phyloP scores from a whole-genome alignment of 371 early-diverging fungal species.

The Synchytrium microbalum region DNA sequence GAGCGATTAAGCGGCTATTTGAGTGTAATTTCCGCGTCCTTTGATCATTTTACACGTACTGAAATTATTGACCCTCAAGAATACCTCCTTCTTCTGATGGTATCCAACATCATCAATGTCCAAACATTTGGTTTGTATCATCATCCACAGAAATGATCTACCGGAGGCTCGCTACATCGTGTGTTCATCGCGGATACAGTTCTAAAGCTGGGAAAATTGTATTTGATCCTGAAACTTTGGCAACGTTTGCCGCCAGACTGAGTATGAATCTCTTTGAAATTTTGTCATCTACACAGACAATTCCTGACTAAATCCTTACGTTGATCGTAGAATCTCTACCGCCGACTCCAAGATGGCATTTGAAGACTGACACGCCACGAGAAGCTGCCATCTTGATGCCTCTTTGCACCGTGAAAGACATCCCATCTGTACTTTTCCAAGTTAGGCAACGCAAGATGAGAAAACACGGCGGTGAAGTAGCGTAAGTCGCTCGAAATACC shows the following conservation, averaged over 20 bases:
- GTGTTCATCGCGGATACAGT: too few species aligned
- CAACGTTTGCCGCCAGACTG: neutral
- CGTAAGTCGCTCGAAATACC: too few species aligned
- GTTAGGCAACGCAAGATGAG: slow-evolving; percentile 63
- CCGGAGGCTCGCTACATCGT: too few species aligned
- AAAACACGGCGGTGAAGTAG: slow-evolving; percentile 72
- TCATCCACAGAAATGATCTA: too few species aligned
- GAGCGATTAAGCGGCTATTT: too few species aligned
- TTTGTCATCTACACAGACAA: neutral
- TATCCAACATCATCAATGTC: too few species aligned
- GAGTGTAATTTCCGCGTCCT: too few species aligned
- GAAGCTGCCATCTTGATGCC: slow-evolving; percentile 38
- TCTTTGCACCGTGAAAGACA: slow-evolving; percentile 46
- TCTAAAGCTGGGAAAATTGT: neutral
- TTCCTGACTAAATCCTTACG: neutral
- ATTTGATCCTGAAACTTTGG: neutral
- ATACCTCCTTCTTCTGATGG: too few species aligned
- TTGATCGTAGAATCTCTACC: neutral
- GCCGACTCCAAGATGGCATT: neutral
- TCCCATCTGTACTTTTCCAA: slow-evolving; percentile 71
- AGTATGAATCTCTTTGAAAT: neutral
- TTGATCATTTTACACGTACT: too few species aligned
- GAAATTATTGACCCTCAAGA: too few species aligned
- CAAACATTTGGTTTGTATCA: too few species aligned
- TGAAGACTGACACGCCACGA: slow-evolving; percentile 2